Evolutionary conservation across 768 basidiomycete species (phyloP).

Genomic region (Boletus bicolor): DNA sequence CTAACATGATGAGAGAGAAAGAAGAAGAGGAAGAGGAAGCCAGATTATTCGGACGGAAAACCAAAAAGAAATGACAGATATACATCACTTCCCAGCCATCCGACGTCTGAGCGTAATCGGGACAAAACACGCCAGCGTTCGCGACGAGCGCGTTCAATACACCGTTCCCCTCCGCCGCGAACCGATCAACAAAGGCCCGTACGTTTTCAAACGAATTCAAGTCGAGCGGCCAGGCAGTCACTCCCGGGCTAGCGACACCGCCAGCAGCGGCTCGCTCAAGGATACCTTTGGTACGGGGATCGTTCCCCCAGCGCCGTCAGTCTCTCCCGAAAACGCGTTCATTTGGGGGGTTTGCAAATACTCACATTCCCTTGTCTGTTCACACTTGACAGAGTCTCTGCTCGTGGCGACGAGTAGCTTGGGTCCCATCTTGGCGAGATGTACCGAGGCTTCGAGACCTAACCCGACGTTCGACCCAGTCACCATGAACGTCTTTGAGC

Average conservation of each 20-base stretch:
- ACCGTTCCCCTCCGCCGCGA: constrained; percentile 17
- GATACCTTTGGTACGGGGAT: too few species aligned
- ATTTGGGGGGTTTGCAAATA: too few species aligned
- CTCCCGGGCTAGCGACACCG: not conserved
- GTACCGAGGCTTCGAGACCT: constrained; percentile 27
- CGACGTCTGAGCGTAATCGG: constrained; percentile 24
- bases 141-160: constrained; percentile 29
- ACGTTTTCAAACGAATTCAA: constrained; percentile 31
- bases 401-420: constrained; percentile 32
- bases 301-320: too few species aligned
- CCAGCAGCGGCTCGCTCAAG: constrained; percentile 9
- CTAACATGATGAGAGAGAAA: constrained; percentile 10
- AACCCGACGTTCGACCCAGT: constrained; percentile 45
- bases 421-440: constrained; percentile 32
- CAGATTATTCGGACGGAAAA: not conserved
- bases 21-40: not conserved
- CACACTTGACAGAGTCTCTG: constrained; percentile 26
- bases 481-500: constrained; percentile 46
- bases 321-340: too few species aligned
- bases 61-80: not conserved
- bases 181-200: constrained; percentile 28
- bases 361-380: constrained; percentile 13
- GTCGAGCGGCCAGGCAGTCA: constrained; percentile 32
- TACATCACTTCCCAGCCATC: constrained; percentile 51
- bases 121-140: constrained; percentile 25